Base-by-base conservation (phyloP, 352 stramenopile genomes). In the Hyaloperonospora brassicae region DNA sequence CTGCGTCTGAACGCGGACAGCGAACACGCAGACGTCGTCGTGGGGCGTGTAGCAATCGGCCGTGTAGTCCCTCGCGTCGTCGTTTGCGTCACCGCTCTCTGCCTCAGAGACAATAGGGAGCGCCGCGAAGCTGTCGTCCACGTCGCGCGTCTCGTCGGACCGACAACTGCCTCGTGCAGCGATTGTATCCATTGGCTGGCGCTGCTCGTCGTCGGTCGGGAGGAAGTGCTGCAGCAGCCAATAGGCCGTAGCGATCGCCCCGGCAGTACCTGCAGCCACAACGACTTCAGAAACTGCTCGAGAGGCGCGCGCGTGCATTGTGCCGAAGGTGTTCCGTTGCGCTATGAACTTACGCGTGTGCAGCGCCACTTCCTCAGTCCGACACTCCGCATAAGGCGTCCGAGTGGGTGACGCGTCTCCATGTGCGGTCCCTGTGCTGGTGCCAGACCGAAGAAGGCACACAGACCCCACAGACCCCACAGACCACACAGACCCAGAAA, bases 1-100 rank as follows among this genome's bases (percentile, higher is more conserved):
- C 31, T 52, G 40, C 25, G 62, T 64, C 47, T 67, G 31, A 22
- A 65, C 57, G 14, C 46, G 59, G 48, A 71, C 54, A 22, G 54
- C 61, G 0, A 68, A 36, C 54, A 71, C 55, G 25, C 55, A 71
- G 39, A 71, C 52, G 54, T 71, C 63, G 17, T 68, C 40, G 11
- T 43, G 45, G 5, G 63, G 54, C 4, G 55, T 59, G 42, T 61
- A 71, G 44, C 51, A 59, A 22, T 61, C 59, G 17, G 30, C 34
- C 12, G 59, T 71, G 41, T 71, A 71, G n/a, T 52, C 59, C 36
- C 51, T 21, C 30, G 49, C 48, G 50, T 64, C 50, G 1, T 64
- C 50, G 8, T 62, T 44, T 7, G 14, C 23, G 24, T 62, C 57
- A 5, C 17, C 17, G 17, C 57, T 48, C 50, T 67, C 54, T 35